phyloP scores from a whole-genome alignment of 2,329 filamentous ascomycete genomes.

The Claviceps fusiformis region DNA sequence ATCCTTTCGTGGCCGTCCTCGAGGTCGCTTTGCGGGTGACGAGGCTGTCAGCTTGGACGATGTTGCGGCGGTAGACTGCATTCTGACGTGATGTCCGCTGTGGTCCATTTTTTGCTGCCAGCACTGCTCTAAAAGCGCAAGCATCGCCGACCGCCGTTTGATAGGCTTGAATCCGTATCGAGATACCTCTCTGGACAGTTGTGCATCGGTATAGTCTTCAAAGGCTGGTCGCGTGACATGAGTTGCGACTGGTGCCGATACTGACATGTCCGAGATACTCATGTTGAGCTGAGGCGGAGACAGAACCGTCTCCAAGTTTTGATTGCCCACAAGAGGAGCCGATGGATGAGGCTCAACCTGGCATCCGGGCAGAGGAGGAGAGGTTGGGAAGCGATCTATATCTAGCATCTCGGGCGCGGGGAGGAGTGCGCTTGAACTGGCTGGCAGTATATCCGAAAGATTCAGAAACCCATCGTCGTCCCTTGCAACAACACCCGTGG shows the following conservation, averaged over 20 bases:
- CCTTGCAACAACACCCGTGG: background rate
- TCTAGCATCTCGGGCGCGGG: background rate
- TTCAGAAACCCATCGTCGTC: constrained; percentile 11
- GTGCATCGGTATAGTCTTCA: constrained; percentile 44
- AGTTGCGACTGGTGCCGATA: background rate
- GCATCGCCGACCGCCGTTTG: constrained; percentile 54
- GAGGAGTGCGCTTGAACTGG: background rate
- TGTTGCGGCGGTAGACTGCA: constrained; percentile 1
- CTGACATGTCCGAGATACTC: background rate
- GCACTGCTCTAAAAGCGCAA: constrained; percentile 54
- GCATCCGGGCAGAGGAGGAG: background rate
- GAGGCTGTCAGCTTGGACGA: background rate
- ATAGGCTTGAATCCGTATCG: constrained; percentile 61
- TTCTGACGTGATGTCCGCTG: constrained; percentile 9
- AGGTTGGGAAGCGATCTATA: too few relatives aligned
- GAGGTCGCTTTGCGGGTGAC: constrained; percentile 14
- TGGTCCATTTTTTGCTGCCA: constrained; percentile 46
- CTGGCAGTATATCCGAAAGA: constrained; percentile 13
- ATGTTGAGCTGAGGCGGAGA: background rate
- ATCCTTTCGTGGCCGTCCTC: constrained; percentile 21
- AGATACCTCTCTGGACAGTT: constrained; percentile 47
- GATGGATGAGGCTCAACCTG: background rate
- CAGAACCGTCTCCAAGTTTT: background rate
- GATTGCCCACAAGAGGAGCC: background rate
- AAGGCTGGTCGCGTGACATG: constrained; percentile 37